A percentile compares a stretch with the other conserved stretches of the same genome.
phyloP scores from a whole-genome alignment of 177 flowering plant species.

The Vitis hybrid region DNA sequence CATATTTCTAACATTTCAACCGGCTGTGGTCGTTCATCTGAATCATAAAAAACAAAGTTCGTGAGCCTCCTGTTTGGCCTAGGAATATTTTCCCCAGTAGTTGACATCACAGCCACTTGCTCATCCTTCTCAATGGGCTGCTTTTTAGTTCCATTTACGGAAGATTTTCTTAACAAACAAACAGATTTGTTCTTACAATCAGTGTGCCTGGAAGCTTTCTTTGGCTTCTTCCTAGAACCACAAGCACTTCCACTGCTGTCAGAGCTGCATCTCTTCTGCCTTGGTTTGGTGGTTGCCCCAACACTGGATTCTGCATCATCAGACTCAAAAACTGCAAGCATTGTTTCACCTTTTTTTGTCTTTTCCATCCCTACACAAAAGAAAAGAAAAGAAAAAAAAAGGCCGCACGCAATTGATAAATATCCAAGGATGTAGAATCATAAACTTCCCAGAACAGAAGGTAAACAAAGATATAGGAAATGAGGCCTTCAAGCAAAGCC shows the following conservation, averaged over 20 bases:
- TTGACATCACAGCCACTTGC: slow-evolving; percentile 50
- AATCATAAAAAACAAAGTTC: slow-evolving; percentile 68
- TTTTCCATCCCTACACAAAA: too few species aligned
- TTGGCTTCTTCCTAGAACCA: slow-evolving; percentile 56
- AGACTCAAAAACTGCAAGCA: too few species aligned
- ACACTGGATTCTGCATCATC: too few species aligned
- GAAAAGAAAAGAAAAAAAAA: too few species aligned
- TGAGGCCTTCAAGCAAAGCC: too few species aligned
- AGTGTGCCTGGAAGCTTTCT: slow-evolving; percentile 67
- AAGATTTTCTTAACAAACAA: slow-evolving; percentile 36
- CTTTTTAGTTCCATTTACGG: slow-evolving; percentile 36
- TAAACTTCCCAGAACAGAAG: too few species aligned
- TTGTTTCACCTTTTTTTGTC: too few species aligned
- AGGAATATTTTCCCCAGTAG: slow-evolving; percentile 42
- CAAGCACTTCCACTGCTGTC: slow-evolving; percentile 17
- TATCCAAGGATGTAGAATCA: too few species aligned
- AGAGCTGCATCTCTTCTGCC: slow-evolving; percentile 26
- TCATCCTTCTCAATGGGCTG: slow-evolving; percentile 59
- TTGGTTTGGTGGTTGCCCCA: too few species aligned
- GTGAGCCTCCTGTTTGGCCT: slow-evolving; percentile 64
- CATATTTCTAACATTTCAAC: slow-evolving; percentile 73
- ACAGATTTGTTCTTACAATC: slow-evolving; percentile 63
- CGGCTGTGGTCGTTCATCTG: slow-evolving; percentile 51
- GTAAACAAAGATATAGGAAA: too few species aligned
- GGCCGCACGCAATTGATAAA: too few species aligned